Conservation (phyloP, 495 filamentous ascomycete species). For the Talaromyces adpressus region DNA sequence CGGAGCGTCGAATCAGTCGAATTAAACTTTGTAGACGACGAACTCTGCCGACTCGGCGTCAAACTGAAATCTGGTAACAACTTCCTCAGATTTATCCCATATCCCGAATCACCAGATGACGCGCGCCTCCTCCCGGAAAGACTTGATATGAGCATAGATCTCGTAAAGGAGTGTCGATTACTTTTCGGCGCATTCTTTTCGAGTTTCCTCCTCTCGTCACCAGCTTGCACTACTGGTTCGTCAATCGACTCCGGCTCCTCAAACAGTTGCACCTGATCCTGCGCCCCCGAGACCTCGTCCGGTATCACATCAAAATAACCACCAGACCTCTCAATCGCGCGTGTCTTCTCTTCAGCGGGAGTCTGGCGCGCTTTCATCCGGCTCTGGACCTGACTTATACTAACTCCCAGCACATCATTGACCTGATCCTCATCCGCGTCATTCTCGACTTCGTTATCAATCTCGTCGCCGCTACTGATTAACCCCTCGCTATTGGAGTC, state of each 20-base stretch:
- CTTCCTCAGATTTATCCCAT: background rate
- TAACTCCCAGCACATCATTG: slow-evolving; percentile 68
- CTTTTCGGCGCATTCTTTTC: background rate
- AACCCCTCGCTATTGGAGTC: background rate
- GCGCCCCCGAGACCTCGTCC: background rate
- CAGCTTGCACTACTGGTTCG: background rate
- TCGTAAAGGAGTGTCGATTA: slow-evolving; percentile 21
- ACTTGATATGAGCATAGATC: slow-evolving; percentile 15
- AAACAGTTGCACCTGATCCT: background rate
- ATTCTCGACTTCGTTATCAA: background rate
- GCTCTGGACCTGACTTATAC: slow-evolving; percentile 66
- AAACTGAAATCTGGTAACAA: slow-evolving; percentile 1
- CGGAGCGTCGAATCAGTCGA: background rate
- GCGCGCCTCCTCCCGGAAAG: slow-evolving; percentile 14
- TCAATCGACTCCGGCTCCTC: slow-evolving; percentile 1
- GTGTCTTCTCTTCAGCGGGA: slow-evolving; percentile 67
- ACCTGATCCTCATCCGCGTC: slow-evolving; percentile 29
- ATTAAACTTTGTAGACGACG: background rate
- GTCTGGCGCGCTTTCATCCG: slow-evolving; percentile 64
- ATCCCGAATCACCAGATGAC: background rate
- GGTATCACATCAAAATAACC: slow-evolving; percentile 7
- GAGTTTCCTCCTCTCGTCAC: background rate
- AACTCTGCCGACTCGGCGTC: slow-evolving; percentile 1
- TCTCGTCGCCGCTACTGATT: background rate
- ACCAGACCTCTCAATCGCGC: slow-evolving; percentile 40